phyloP scores from a whole-genome alignment of 140 eudicot genomes.

The Flaveria floridana region DNA sequence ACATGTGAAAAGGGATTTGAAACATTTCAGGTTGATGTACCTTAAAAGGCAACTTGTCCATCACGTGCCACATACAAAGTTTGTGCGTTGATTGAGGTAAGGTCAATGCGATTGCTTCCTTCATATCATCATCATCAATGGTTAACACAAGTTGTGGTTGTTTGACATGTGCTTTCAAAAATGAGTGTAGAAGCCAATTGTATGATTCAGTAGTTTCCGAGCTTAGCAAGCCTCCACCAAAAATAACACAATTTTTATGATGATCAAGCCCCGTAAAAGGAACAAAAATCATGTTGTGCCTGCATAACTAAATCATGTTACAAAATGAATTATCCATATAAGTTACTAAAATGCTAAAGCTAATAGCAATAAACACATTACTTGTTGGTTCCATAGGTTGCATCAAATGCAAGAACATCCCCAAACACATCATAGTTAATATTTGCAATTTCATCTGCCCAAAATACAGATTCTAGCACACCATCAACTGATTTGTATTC shows the following conservation, averaged over 20 bases:
- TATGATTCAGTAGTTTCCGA: background rate
- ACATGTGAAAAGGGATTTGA: background rate
- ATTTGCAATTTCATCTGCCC: conserved; percentile 13
- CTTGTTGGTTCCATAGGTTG: background rate
- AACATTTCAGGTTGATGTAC: background rate
- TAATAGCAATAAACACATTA: background rate
- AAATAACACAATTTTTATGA: conserved; percentile 7
- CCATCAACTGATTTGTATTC: background rate
- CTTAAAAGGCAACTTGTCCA: background rate
- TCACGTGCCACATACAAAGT: conserved; percentile 11
- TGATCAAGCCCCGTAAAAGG: background rate
- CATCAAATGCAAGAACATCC: background rate
- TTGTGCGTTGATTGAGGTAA: background rate
- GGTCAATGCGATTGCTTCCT: background rate
- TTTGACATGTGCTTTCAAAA: conserved; percentile 10
- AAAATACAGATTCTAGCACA: background rate
- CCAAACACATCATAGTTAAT: background rate
- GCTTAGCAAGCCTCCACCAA: conserved; percentile 7
- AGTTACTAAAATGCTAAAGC: background rate
- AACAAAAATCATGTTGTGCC: background rate
- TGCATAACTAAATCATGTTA: conserved; percentile 1
- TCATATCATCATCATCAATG: background rate
- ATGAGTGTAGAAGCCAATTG: background rate
- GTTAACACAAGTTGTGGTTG: background rate
- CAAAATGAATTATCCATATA: background rate